Evolutionary conservation across 768 basidiomycete species (phyloP), one percentile per base, ranked within the genome.

Genomic region (Tricholoma saponaceum): DNA sequence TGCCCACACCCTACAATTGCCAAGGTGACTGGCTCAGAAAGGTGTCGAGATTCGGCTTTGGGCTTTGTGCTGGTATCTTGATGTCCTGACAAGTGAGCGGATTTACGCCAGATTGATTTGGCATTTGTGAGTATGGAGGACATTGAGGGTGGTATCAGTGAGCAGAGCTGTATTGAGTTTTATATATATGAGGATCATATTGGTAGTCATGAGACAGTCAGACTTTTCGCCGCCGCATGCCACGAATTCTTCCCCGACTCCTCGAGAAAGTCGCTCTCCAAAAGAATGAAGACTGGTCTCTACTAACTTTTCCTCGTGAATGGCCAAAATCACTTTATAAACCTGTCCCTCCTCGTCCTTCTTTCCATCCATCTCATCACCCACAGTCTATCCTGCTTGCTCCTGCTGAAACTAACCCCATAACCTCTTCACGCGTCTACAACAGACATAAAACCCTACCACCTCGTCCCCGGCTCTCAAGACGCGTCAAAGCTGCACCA

Each of bases 1-100:
- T 90, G 85, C 5, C 93, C 93, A 64, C 90, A 92, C 18, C 93
- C 93, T 30, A 95, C 70, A 58, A 95, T 74, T 13, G 84, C 91
- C 33, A 95, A 63, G 0, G 90, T 93, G 46, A 93, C 73, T 10
- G 85, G 82, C 10, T 35, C 64, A 57, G 43, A 30, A 39, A 32
- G 16, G 9, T 5, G 50, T 47, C 41, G 32, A 41, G 52, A 33
- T 44, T 53, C 57, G 46, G 9, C 13, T 14, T 25, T 23, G 44
- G 22, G 22, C 22, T 26, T 28, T 26, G 47, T 5, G 22, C 23
- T 23, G 44, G 23, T 64, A 60, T 66, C 72, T 39, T 61, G 41
- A 43, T 43, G 18, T 32, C 30, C 30, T 43, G 55, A 59, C 56
- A 70, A 32, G 61, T 53, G 28, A 20, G 51, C 32, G 37, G 71